phyloP scores from a whole-genome alignment of 148 eudicot species.

The Fagopyrum esculentum region DNA sequence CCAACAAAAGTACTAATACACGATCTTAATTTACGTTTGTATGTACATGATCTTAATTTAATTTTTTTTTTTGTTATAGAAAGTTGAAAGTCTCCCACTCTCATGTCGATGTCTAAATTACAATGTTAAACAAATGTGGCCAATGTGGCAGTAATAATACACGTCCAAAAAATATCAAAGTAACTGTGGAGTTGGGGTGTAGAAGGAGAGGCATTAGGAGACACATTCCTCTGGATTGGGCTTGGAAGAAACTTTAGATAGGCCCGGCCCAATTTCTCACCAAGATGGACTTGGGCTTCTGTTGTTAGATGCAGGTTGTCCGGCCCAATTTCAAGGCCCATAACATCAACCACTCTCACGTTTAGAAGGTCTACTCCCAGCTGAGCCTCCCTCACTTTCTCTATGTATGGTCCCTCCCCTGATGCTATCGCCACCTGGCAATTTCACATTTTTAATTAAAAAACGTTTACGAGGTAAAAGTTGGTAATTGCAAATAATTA shows the following conservation, averaged over 20 bases:
- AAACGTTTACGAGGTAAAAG: neutral
- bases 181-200: neutral
- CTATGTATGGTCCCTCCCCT: slow-evolving; percentile 43
- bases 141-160: neutral
- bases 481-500: neutral
- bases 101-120: neutral
- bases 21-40: too few species aligned
- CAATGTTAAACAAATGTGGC: neutral
- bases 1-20: too few species aligned
- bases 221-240: slow-evolving; percentile 6
- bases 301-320: slow-evolving; percentile 58
- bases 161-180: neutral
- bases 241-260: slow-evolving; percentile 21
- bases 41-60: too few species aligned
- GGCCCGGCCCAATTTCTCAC: slow-evolving; percentile 38
- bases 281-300: slow-evolving; percentile 41
- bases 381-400: slow-evolving; percentile 51
- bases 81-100: neutral
- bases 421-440: slow-evolving; percentile 58
- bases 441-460: neutral
- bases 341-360: slow-evolving; percentile 42
- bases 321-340: slow-evolving; percentile 40
- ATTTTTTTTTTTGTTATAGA: too few species aligned
- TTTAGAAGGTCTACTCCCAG: slow-evolving; percentile 34
- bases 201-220: slow-evolving; percentile 5